These are phyloP conservation scores for Laburnicola sp. DNA, from an alignment of 2,329 filamentous ascomycete genomes.

Conservation along the genomic window DNA sequence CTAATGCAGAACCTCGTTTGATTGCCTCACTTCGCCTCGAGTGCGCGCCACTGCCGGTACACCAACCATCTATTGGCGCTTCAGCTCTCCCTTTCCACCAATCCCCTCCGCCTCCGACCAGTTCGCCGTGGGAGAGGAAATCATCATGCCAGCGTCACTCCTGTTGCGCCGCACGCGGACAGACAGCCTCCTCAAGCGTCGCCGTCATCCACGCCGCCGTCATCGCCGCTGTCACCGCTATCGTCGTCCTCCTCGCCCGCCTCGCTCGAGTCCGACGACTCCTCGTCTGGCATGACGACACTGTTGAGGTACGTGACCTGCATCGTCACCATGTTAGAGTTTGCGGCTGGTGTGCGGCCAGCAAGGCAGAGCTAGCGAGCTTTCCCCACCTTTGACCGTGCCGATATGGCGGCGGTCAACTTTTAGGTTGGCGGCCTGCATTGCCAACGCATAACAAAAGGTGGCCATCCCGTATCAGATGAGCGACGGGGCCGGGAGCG, in stretches of 20 bases:
- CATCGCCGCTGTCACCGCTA: conserved; percentile 21
- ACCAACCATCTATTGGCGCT: conserved; percentile 29
- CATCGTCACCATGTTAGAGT: conserved; percentile 26
- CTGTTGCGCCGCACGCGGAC: conserved; percentile 24
- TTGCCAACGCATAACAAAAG: conserved; percentile 34
- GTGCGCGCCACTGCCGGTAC: conserved; percentile 24
- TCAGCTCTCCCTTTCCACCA: conserved; percentile 23
- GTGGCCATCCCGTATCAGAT: conserved; percentile 13
- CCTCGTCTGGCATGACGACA: conserved; percentile 54
- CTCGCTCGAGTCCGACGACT: conserved; percentile 35
- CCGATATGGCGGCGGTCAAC: conserved; percentile 24
- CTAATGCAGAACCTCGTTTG: conserved; percentile 16
- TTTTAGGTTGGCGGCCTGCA: conserved; percentile 37
- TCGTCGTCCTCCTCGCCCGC: conserved; percentile 33
- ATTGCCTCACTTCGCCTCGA: conserved; percentile 17
- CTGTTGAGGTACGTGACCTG: conserved; percentile 57
- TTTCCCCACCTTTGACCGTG: conserved; percentile 17
- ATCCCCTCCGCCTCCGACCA: conserved; percentile 13
- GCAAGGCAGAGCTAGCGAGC: conserved; percentile 15
- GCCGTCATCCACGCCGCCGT: conserved; percentile 11
- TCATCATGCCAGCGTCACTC: neutral
- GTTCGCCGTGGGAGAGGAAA: conserved; percentile 8
- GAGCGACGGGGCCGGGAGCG: neutral
- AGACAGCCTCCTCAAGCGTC: conserved; percentile 15
- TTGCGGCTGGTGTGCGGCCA: conserved; percentile 15